Conservation (phyloP, 2,329 filamentous ascomycete genomes). For the Phialophora tarda region DNA sequence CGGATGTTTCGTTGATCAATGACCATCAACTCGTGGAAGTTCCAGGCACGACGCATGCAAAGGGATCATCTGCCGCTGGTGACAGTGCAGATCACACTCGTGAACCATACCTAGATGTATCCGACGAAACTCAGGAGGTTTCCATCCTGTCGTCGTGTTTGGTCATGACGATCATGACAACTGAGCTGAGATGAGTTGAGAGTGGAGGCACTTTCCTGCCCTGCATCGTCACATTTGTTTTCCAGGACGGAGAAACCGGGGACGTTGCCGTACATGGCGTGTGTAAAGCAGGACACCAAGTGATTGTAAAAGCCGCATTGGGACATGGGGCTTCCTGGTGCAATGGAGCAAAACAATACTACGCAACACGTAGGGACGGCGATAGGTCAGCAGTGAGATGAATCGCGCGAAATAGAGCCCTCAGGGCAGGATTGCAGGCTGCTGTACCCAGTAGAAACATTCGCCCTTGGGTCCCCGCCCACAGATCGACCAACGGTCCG, state of each 20-base stretch:
- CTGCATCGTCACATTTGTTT: background rate
- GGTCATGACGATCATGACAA: background rate
- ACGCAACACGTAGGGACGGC: background rate
- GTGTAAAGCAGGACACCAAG: background rate
- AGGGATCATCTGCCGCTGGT: background rate
- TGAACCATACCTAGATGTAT: background rate
- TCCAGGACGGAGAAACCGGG: background rate
- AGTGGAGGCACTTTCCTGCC: background rate
- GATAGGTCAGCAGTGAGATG: background rate
- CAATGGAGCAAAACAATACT: background rate
- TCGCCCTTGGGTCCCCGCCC: background rate
- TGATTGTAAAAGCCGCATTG: background rate
- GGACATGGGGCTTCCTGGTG: background rate
- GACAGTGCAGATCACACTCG: background rate
- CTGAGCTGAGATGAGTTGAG: background rate
- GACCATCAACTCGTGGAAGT: background rate
- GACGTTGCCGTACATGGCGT: background rate
- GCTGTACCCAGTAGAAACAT: background rate
- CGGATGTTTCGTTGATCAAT: background rate
- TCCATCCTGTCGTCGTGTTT: background rate
- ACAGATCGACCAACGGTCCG: conserved; percentile 22
- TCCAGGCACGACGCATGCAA: background rate
- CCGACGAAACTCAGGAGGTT: background rate
- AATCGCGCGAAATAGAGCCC: background rate
- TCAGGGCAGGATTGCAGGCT: background rate